Evolutionary conservation across 192 early-diverging fungal genomes (phyloP).

Genomic region (Rhizoclosmatium sp.): DNA sequence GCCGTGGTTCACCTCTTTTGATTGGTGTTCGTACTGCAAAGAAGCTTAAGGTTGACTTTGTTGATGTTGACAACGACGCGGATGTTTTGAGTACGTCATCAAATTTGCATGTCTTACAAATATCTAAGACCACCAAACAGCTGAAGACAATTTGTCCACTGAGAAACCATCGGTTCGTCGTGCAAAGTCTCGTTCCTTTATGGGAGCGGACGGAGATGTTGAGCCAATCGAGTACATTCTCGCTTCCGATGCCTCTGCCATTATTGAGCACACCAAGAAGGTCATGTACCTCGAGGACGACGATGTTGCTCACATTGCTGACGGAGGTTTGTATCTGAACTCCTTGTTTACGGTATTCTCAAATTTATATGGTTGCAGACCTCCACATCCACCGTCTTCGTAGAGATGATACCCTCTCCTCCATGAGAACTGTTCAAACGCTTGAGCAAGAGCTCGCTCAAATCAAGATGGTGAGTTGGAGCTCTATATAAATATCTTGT

Average conservation of each 20-base stretch:
- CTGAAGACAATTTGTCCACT: constrained; percentile 40
- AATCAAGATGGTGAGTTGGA: constrained; percentile 55
- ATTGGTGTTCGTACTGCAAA: constrained; percentile 70
- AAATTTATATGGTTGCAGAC: constrained; percentile 43
- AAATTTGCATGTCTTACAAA: neutral
- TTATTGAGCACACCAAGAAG: constrained; percentile 74
- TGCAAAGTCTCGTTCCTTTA: constrained; percentile 64
- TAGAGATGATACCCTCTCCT: constrained; percentile 63
- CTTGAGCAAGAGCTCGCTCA: constrained; percentile 67
- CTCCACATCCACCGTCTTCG: constrained; percentile 70
- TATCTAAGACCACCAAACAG: neutral
- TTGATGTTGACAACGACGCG: constrained; percentile 63
- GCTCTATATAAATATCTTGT: neutral
- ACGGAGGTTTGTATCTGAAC: constrained; percentile 51
- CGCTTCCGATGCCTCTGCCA: constrained; percentile 70
- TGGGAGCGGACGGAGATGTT: constrained; percentile 62
- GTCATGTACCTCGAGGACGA: constrained; percentile 73
- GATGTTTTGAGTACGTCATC: constrained; percentile 22
- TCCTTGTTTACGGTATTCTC: neutral
- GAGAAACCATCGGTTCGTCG: constrained; percentile 53
- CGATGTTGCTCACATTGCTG: constrained; percentile 70
- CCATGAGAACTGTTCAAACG: constrained; percentile 65
- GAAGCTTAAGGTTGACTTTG: constrained; percentile 74
- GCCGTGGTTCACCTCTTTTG: constrained; percentile 69
- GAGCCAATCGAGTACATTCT: constrained; percentile 69